Base-by-base conservation (phyloP, 202 grass and related monocot species). In the Carex arenaria region DNA sequence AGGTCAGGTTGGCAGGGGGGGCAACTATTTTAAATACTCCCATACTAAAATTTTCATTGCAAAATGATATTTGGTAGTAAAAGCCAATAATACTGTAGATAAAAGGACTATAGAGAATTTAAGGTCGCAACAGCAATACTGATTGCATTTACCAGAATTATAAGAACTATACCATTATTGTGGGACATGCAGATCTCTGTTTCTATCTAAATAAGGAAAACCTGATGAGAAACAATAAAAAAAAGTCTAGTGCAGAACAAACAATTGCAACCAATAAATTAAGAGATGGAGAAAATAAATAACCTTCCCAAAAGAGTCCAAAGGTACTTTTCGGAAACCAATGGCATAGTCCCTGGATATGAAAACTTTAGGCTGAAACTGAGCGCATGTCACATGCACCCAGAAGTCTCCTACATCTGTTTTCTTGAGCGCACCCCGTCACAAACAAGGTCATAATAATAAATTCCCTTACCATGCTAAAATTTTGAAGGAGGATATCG, bases 351-450 rank as follows among this genome's bases (percentile, higher is more conserved):
- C 89, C 92, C 94, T 92, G 20, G 73, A 94, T 56, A 98, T 91
- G 4, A 89, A 89, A 18, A 93, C 92, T 86, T 89, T 87, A 66
- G 92, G 92, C 83, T 93, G 95, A 90, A 91, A 98, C 90, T 89
- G 92, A 19, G 92, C 92, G 75, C 95, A 98, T 81, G 87, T 94
- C 61, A 98, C 31, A 93, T 98, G 95, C 86, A 91, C 92, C 92
- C 90, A 98, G 26, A 94, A 78, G 81, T 81, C 78, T 49, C 31
- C 31, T 32, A 32, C 31, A 32, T 32, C 31, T 32, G 31, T 32
- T 32, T 32, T 32, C 31, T 32, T 32, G 31, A 32, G 31, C 31
- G 31, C 31, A 32, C 31, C 31, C 91, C 87, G 71, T 5, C 6
- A 67, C 34, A 42, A 68, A 68, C 11, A n/a, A 38, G 40, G 14